Evolutionary conservation across 495 filamentous ascomycete species (phyloP), one percentile per base, ranked within the genome.

Genomic region (Penicillium cataractarum): DNA sequence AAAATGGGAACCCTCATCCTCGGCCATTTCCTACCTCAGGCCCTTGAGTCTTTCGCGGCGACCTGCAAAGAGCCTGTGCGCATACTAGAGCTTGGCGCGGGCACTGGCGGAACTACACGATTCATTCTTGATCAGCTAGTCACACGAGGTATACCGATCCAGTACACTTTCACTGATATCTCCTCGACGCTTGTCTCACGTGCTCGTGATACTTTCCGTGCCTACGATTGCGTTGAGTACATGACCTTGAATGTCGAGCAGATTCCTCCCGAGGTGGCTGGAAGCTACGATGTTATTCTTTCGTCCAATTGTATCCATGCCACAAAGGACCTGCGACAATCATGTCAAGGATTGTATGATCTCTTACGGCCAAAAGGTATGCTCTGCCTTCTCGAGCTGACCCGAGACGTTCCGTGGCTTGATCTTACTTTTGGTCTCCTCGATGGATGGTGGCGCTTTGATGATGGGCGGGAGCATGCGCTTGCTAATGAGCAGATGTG

Each of bases 361-460:
- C 65, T 78, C 58, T 65, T 81, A 5, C 71, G 70, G 0, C 65
- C 71, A 0, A 73, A 78, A 49, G 80, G 80, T 2, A 32, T 60
- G 74, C 26, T 27, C 81, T 0, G 57, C 63, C 60, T 83, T 6
- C 48, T 80, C 2, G 80, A 83, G 70, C 57, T 80, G n/a, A 82
- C 78, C 0, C 58, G 32, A 68, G 69, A n/a, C 61, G 78, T 26
- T 66, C 29, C 53, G 31, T 83, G 76, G 74, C 66, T 78, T 7
- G 80, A 83, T 56, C 15, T 82, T 1, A 69, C 82, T 26, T 83
- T 80, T 52, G 82, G 82, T 1, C 61, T 80, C 1, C 63, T 84
- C 4, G 81, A 83, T 29, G 82, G 81, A 8, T 83, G 81, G 80
- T 84, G 82, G 82, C 55, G 74, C 0, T 81, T 78, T 54, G 63